Percentiles rank a stretch among this genome's conserved stretches.
phyloP scores from a whole-genome alignment of 768 basidiomycete species.

The Cystobasidium ongulense region DNA sequence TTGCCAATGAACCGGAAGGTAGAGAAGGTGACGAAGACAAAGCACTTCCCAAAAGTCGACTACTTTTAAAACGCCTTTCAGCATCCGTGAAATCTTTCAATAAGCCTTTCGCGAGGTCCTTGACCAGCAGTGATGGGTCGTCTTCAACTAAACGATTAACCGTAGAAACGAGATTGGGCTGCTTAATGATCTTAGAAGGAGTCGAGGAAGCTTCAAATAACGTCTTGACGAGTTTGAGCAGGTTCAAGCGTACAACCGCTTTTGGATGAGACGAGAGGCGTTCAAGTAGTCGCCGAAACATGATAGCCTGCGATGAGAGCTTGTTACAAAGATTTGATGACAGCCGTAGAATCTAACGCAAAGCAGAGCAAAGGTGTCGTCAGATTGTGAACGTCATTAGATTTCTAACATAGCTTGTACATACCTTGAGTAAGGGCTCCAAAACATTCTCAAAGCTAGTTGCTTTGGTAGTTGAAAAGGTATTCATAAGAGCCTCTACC shows the following conservation, averaged over 20 bases:
- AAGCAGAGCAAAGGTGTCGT: neutral
- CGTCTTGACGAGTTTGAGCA: slow-evolving; percentile 71
- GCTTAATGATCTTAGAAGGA: slow-evolving; percentile 33
- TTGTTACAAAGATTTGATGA: slow-evolving; percentile 66
- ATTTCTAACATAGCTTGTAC: no score
- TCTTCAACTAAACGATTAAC: slow-evolving; percentile 71
- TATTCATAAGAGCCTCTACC: slow-evolving; percentile 61
- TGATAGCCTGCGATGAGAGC: slow-evolving; percentile 65
- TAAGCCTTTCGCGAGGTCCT: slow-evolving; percentile 59
- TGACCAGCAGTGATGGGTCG: slow-evolving; percentile 83
- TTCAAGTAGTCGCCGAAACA: slow-evolving; percentile 82
- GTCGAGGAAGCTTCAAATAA: slow-evolving; percentile 58
- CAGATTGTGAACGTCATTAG: neutral
- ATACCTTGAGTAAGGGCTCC: slow-evolving; percentile 79
- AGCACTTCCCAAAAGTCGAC: neutral
- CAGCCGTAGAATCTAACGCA: slow-evolving; percentile 56
- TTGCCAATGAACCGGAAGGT: neutral
- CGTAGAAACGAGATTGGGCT: slow-evolving; percentile 46
- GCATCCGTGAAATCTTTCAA: slow-evolving; percentile 30
- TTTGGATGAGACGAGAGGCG: slow-evolving; percentile 59
- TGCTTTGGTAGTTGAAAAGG: slow-evolving; percentile 69
- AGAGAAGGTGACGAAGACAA: neutral
- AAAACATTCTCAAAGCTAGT: slow-evolving; percentile 72
- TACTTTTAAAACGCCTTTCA: neutral
- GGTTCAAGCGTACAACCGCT: slow-evolving; percentile 80